A percentile compares a stretch with the other conserved stretches of the same genome.
Conservation (phyloP, 1,284 basidiomycete genomes). For the Schizophyllum amplum region DNA sequence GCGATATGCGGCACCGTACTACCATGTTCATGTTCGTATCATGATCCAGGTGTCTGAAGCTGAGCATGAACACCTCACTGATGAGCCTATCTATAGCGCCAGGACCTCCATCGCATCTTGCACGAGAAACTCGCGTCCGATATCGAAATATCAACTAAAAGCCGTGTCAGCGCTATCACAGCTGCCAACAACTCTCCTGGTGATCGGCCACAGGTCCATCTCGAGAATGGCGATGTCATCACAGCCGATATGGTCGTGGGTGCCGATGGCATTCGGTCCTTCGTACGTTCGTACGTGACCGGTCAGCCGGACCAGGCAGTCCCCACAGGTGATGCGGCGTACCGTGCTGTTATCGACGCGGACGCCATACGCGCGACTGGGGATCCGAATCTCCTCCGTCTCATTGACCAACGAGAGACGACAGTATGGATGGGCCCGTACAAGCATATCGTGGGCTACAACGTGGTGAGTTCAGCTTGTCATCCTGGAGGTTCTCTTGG, state of each 20-base stretch:
- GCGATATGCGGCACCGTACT: slow-evolving; percentile 41
- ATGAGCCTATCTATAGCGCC: slow-evolving; percentile 27
- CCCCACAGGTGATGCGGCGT: slow-evolving; percentile 52
- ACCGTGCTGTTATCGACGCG: slow-evolving; percentile 44
- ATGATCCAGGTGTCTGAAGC: neutral
- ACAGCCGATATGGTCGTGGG: slow-evolving; percentile 41
- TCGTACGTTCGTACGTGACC: slow-evolving; percentile 33
- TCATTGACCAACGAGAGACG: slow-evolving; percentile 31
- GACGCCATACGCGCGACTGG: slow-evolving; percentile 26
- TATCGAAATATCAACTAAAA: slow-evolving; percentile 31
- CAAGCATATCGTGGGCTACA: slow-evolving; percentile 36
- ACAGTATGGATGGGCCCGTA: slow-evolving; percentile 40
- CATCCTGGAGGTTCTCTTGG: slow-evolving; percentile 15
- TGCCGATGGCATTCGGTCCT: slow-evolving; percentile 46
- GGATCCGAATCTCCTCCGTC: slow-evolving; percentile 37
- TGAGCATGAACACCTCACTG: neutral
- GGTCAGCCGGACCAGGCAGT: slow-evolving; percentile 29
- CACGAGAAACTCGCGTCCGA: slow-evolving; percentile 32
- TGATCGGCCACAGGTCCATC: slow-evolving; percentile 21
- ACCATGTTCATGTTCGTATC: slow-evolving; percentile 38
- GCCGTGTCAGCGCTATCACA: slow-evolving; percentile 33
- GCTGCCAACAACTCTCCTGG: slow-evolving; percentile 18
- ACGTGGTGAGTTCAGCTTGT: slow-evolving; percentile 23
- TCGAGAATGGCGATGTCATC: slow-evolving; percentile 35
- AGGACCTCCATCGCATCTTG: slow-evolving; percentile 40